phyloP scores from a whole-genome alignment of 441 rosid species.

The Populus hybrid region DNA sequence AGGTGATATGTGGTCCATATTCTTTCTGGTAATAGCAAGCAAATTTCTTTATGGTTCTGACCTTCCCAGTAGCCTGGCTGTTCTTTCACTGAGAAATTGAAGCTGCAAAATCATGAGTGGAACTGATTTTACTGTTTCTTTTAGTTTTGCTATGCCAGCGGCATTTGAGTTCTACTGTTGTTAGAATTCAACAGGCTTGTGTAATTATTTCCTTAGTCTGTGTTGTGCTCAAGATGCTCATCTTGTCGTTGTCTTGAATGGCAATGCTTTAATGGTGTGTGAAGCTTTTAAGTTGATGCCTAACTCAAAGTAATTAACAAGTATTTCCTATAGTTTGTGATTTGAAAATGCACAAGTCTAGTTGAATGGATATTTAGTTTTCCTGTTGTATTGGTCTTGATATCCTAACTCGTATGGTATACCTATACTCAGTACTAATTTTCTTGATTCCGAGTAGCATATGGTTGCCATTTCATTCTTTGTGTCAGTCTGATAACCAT shows the following conservation, averaged over 20 bases:
- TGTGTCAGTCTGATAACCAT: neutral
- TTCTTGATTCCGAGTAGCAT: neutral
- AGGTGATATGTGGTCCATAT: neutral
- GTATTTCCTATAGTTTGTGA: neutral
- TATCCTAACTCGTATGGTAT: neutral
- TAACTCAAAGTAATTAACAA: neutral
- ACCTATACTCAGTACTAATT: neutral
- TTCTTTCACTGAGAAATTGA: neutral
- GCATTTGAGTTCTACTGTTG: conserved; percentile 3
- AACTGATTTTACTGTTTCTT: neutral
- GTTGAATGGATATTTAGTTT: neutral
- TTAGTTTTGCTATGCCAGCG: neutral
- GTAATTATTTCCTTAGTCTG: neutral
- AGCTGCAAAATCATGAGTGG: neutral
- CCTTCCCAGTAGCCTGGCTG: neutral
- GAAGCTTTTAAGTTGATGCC: neutral
- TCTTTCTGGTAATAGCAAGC: neutral
- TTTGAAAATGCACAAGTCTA: neutral
- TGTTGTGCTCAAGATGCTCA: conserved; percentile 2
- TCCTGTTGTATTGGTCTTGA: neutral
- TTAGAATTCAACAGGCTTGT: neutral
- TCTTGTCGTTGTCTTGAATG: neutral
- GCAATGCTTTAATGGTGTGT: neutral
- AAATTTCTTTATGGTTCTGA: neutral
- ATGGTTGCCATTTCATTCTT: neutral